Evolutionary conservation across 169 alveolate genomes (phyloP).

Genomic region (Hammondia hammondi): DNA sequence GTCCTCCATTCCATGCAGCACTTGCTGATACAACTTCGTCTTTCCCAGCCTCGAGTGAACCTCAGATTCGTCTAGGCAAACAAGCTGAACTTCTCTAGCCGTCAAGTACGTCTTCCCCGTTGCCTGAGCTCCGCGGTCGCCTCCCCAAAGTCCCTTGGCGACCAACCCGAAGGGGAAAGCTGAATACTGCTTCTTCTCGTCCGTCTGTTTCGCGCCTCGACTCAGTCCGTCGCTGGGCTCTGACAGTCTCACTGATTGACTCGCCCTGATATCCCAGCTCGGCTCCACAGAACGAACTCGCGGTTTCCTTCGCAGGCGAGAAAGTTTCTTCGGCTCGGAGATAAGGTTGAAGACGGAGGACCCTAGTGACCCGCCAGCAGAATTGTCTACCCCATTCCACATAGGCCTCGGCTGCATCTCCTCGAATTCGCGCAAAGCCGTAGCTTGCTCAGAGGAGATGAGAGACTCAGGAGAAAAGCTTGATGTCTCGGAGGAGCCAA

Average conservation of each 20-base stretch:
- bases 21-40: conserved; percentile 35
- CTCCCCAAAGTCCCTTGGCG: conserved; percentile 22
- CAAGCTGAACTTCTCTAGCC: neutral
- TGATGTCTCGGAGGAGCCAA: neutral
- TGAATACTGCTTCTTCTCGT: neutral
- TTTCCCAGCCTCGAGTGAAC: conserved; percentile 6
- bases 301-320: conserved; percentile 8
- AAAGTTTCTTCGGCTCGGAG: conserved; percentile 10
- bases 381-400: conserved; percentile 14
- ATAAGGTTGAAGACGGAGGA: neutral
- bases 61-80: conserved; percentile 1
- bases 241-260: neutral
- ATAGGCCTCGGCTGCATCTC: neutral
- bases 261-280: neutral
- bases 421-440: neutral
- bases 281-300: conserved; percentile 23
- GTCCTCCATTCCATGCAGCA: neutral
- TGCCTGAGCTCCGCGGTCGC: neutral
- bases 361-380: neutral
- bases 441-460: neutral
- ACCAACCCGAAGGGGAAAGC: conserved; percentile 7
- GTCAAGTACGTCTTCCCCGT: neutral
- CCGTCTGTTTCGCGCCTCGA: neutral
- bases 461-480: neutral
- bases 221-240: neutral